phyloP scores from a whole-genome alignment of 2,329 filamentous ascomycete genomes.

The Graphiopsis chlorocephala region DNA sequence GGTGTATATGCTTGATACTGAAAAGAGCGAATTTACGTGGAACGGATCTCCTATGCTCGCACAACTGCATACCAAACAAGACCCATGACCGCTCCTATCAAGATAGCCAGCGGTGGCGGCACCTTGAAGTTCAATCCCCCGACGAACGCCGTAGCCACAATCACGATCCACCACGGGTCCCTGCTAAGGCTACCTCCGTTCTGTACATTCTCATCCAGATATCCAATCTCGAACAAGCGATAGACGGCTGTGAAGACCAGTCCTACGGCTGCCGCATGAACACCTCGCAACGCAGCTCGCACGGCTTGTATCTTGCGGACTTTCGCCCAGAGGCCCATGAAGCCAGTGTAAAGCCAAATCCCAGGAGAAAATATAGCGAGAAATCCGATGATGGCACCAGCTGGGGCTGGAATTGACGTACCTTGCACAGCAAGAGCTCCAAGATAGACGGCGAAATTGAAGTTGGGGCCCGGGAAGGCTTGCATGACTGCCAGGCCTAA shows the following conservation, averaged over 20 bases:
- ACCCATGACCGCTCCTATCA: slow-evolving; percentile 40
- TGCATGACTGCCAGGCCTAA: slow-evolving; percentile 71
- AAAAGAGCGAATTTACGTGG: not conserved
- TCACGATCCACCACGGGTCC: slow-evolving; percentile 47
- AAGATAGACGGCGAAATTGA: slow-evolving; percentile 51
- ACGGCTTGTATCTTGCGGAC: slow-evolving; percentile 37
- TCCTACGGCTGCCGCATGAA: slow-evolving; percentile 45
- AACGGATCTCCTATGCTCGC: not conserved
- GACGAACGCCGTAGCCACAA: slow-evolving; percentile 41
- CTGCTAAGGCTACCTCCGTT: slow-evolving; percentile 36
- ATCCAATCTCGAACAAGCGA: slow-evolving; percentile 44
- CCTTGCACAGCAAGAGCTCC: slow-evolving; percentile 38
- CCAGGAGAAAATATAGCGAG: slow-evolving; percentile 41
- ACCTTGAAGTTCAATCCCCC: slow-evolving; percentile 41
- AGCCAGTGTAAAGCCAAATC: slow-evolving; percentile 36
- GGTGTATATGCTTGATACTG: not conserved
- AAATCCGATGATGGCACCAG: slow-evolving; percentile 34
- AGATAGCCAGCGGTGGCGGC: slow-evolving; percentile 38
- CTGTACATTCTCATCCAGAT: slow-evolving; percentile 37
- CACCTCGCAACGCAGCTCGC: slow-evolving; percentile 37
- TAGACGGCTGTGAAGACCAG: slow-evolving; percentile 47
- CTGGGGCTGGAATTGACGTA: slow-evolving; percentile 31
- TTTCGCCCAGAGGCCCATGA: slow-evolving; percentile 39
- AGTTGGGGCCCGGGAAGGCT: slow-evolving; percentile 64
- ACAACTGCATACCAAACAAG: slow-evolving; percentile 39